Base-by-base conservation (phyloP, 1,284 basidiomycete species). In the Butyriboletus appendiculatus region DNA sequence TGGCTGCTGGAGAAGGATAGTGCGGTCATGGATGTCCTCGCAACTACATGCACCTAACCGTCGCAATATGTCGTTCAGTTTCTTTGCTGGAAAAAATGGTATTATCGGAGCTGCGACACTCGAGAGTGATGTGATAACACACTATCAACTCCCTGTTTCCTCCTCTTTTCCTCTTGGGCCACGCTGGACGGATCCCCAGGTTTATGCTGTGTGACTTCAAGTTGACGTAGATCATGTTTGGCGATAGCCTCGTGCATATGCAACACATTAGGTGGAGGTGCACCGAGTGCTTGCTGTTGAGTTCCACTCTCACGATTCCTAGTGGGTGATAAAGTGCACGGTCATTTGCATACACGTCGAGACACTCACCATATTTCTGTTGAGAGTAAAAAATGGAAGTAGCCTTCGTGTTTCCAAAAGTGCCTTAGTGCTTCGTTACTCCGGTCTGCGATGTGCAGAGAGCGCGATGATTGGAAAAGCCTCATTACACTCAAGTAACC, bases 311-410 rank as follows among this genome's bases (percentile, higher is more conserved):
- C 46, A 14, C 8, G 28, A 32, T 48, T 32, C 47, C 47, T 48
- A 10, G 18, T 49, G 2, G 16, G 3, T 7, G 4, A 32, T 48
- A 12, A 48, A 32, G 11, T 12, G 15, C 3, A 2, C 2, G 26
- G 10, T 30, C 43, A n/a, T 48, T 39, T 11, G 9, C 15, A 16
- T 2, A 41, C 22, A 4, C 0, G 3, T 42, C 22, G 7, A 14
- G 11, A 5, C 7, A 24, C 54, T 57, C 39, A 28, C 53, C 53
- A 55, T 3, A 57, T n/a, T 2, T 57, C 46, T 3, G 37, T 41
- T 2, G 56, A 34, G 28, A 56, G 56, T 20, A 56, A 38, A 20
- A 47, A 48, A 30, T 55, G 38, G 18, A 56, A 56, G 30, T 41
- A 45, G 14, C 11, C 7, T 5, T 54, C 7, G 15, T 26, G 56